Percentiles rank a stretch among this genome's conserved stretches.
Conservation (phyloP, 345 rosid genomes). For the Luvunga scandens region DNA sequence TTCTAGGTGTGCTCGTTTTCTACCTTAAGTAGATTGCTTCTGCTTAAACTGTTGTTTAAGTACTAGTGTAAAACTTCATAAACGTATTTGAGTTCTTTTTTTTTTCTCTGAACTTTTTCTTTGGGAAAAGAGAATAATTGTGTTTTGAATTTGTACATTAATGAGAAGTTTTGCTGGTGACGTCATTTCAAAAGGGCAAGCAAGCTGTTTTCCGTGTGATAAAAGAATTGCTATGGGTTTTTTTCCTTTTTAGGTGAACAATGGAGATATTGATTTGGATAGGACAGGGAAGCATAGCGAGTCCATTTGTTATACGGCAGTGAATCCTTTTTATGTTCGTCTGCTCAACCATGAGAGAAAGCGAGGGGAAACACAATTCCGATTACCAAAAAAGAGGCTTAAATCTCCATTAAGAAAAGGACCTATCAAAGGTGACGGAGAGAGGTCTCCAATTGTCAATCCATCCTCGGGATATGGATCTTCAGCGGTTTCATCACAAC, state of each 20-base stretch:
- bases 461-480: slow-evolving; percentile 29
- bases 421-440: slow-evolving; percentile 15
- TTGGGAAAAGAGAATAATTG: too few relatives aligned
- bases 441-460: slow-evolving; percentile 11
- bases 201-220: neutral
- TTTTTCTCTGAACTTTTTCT: neutral
- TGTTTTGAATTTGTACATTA: neutral
- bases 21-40: neutral
- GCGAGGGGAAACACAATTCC: slow-evolving; percentile 21
- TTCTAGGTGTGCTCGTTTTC: neutral
- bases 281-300: slow-evolving; percentile 34
- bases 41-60: neutral
- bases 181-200: neutral
- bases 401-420: slow-evolving; percentile 49
- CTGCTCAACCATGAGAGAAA: slow-evolving; percentile 40
- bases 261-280: slow-evolving; percentile 75
- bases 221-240: neutral
- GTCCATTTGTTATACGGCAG: slow-evolving; percentile 65
- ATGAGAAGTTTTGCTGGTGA: slow-evolving; percentile 1
- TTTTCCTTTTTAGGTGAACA: slow-evolving; percentile 68
- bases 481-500: slow-evolving; percentile 24
- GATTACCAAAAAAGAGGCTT: slow-evolving; percentile 48
- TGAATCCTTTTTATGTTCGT: slow-evolving; percentile 65
- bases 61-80: neutral
- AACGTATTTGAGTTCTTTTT: neutral